Evolutionary conservation across 2,329 filamentous ascomycete genomes (phyloP).

Genomic region (Chaetomiaceae sp.): DNA sequence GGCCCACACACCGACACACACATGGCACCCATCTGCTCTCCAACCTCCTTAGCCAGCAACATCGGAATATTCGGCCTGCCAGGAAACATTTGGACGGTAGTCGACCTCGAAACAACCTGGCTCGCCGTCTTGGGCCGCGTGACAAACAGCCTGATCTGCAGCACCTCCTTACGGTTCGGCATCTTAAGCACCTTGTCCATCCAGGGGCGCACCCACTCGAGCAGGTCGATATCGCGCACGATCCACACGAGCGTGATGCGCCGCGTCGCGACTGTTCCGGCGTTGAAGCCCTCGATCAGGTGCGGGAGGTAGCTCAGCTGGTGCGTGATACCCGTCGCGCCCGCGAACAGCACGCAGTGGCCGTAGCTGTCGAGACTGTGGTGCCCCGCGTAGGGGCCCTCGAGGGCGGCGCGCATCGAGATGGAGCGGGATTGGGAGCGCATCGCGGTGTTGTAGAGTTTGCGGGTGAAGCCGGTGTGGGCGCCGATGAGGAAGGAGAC

Average conservation of each 20-base stretch:
- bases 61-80: constrained; percentile 79
- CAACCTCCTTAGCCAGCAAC: constrained; percentile 76
- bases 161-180: constrained; percentile 73
- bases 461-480: constrained; percentile 81
- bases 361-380: constrained; percentile 89
- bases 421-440: constrained; percentile 50
- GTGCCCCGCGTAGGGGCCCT: constrained; percentile 84
- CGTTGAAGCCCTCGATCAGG: constrained; percentile 63
- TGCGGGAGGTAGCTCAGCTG: constrained; percentile 85
- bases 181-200: constrained; percentile 70
- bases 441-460: constrained; percentile 67
- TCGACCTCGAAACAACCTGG: constrained; percentile 71
- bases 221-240: constrained; percentile 79
- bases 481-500: constrained; percentile 84
- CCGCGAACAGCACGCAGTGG: constrained; percentile 84
- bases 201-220: constrained; percentile 93
- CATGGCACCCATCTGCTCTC: constrained; percentile 81
- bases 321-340: constrained; percentile 92
- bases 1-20: constrained; percentile 78
- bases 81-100: constrained; percentile 85
- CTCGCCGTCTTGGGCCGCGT: constrained; percentile 81
- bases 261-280: constrained; percentile 72
- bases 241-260: constrained; percentile 86
- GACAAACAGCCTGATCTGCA: constrained; percentile 85
- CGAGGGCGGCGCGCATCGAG: constrained; percentile 67